phyloP scores from a whole-genome alignment of 1,284 basidiomycete species.

The Ustilago trichophora region DNA sequence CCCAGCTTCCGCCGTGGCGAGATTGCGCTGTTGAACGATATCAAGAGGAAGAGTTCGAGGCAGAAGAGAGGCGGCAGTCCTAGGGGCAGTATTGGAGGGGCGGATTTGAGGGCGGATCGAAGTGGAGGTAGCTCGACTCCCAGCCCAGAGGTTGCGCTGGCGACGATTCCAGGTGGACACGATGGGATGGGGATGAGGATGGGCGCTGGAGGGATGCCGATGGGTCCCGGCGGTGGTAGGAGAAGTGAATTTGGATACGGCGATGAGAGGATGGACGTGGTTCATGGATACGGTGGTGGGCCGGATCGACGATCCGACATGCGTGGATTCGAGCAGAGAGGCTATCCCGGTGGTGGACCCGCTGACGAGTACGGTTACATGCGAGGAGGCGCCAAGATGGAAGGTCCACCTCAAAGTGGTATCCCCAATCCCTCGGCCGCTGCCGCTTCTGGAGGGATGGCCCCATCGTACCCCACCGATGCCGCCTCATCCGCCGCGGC shows the following conservation, averaged over 20 bases:
- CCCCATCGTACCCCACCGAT: no score
- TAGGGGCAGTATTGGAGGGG: constrained; percentile 31
- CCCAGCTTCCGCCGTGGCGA: constrained; percentile 57
- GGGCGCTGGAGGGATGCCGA: constrained; percentile 8
- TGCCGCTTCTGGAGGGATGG: constrained; percentile 4
- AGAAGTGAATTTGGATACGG: constrained; percentile 29
- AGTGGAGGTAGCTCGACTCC: constrained; percentile 48
- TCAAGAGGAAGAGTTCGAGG: constrained; percentile 60
- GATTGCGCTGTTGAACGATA: constrained; percentile 53
- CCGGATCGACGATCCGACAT: constrained; percentile 15
- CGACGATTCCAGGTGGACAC: constrained; percentile 28
- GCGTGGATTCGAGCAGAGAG: constrained; percentile 21
- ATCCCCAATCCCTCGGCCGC: no score
- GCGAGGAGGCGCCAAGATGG: constrained; percentile 32
- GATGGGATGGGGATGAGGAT: constrained; percentile 27
- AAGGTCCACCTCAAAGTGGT: constrained; percentile 8
- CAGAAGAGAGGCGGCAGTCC: constrained; percentile 47
- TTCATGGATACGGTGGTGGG: constrained; percentile 11
- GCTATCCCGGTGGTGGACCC: no score
- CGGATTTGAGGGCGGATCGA: constrained; percentile 30
- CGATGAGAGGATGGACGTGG: constrained; percentile 40
- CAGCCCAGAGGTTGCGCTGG: constrained; percentile 42
- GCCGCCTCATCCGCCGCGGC: no score
- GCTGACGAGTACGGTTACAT: constrained; percentile 33
- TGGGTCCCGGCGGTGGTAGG: constrained; percentile 14